phyloP scores from a whole-genome alignment of 768 basidiomycete species.

The Russula sp. region DNA sequence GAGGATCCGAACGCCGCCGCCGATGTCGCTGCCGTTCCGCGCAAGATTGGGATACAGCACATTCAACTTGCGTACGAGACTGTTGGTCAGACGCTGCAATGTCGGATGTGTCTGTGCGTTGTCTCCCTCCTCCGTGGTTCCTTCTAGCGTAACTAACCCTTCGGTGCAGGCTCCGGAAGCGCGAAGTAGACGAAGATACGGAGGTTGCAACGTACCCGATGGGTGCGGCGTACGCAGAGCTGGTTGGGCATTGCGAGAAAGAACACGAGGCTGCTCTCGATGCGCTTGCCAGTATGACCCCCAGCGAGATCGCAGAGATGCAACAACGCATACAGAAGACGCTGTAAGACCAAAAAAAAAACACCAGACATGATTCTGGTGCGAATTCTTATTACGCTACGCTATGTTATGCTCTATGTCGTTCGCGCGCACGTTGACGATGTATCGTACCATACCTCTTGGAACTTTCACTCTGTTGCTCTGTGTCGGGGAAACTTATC shows the following conservation, averaged over 20 bases:
- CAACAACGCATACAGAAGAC: conserved; percentile 10
- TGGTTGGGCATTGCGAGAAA: conserved; percentile 16
- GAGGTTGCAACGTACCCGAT: conserved; percentile 1
- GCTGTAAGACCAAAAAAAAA: not conserved
- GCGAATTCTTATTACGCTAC: too few relatives aligned
- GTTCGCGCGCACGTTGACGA: too few relatives aligned
- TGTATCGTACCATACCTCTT: too few relatives aligned
- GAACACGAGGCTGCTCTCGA: conserved; percentile 18
- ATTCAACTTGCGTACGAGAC: conserved; percentile 19
- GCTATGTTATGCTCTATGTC: too few relatives aligned
- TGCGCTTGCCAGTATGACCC: conserved; percentile 15
- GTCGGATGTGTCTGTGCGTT: conserved; percentile 21
- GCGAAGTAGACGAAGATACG: conserved; percentile 9
- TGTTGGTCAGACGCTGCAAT: conserved; percentile 6
- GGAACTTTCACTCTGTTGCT: too few relatives aligned
- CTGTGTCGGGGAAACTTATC: too few relatives aligned
- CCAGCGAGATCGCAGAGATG: conserved; percentile 15
- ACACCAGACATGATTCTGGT: not conserved
- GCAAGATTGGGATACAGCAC: conserved; percentile 19
- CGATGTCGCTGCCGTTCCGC: not conserved
- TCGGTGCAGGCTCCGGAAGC: conserved; percentile 6
- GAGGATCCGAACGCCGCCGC: not conserved
- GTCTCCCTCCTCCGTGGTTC: not conserved
- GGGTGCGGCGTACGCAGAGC: not conserved
- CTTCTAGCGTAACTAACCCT: not conserved